Base-by-base conservation (phyloP, 1,284 basidiomycete genomes). In the Apiotrichum domesticum region DNA sequence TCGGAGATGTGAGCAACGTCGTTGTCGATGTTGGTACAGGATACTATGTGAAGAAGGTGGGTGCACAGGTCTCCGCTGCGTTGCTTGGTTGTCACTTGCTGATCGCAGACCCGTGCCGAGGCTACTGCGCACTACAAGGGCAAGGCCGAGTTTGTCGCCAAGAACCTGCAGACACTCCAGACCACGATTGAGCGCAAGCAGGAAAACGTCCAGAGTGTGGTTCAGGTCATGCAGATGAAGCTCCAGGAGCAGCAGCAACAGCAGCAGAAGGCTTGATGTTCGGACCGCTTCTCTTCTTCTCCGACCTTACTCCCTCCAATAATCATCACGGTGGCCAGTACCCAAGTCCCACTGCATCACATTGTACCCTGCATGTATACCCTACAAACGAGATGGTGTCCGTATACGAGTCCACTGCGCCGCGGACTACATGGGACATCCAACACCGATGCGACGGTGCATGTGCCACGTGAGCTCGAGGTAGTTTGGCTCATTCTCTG, bases 11-110 rank as follows among this genome's bases (percentile, higher is more conserved):
- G 2, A 87, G 92, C 50, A 84, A 90, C 63, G 93, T 98, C 49
- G 87, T 98, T 58, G 85, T 98, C 15, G 95, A 98, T 72, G 83
- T 98, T 35, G 95, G 95, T 2, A 98, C 95, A 0, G 95, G 95
- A 0, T 98, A 97, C 78, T 98, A 88, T 69, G 87, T 98, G 15
- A 87, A 90, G 75, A 98, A 97, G 83, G 93, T 91, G 55, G 58
- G 80, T 55, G 45, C n/a, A 15, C 21, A 32, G 41, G 35, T 33
- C 33, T 29, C 32, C 8, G 15, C 10, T 40, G 14, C 37, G 5
- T 4, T 37, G 5, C 42, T 21, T 21, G 21, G 21, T 39, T 39
- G 37, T 39, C 37, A 47, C 59, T 58, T 4, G 58, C 56, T 13
- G 21, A 21, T 21, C 6, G 9, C 66, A 94, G 90, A 86, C 85